A percentile compares a stretch with the other conserved stretches of the same genome.
Conservation (phyloP, 192 early-diverging fungal genomes). For the Chytriomyces confervae region DNA sequence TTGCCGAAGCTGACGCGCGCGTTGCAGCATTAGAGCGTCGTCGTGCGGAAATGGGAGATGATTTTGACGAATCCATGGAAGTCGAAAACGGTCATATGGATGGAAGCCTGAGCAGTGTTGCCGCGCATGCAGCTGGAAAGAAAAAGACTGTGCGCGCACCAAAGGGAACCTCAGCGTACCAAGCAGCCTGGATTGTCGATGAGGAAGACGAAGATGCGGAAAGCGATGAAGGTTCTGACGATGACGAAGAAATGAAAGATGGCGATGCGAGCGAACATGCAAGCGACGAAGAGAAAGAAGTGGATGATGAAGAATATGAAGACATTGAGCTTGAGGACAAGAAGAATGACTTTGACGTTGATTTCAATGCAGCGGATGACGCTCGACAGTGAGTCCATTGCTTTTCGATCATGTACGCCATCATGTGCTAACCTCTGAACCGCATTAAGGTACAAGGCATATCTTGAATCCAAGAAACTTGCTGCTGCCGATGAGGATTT, state of each 20-base stretch:
- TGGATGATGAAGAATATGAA: slow-evolving; percentile 61
- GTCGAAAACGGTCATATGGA: slow-evolving; percentile 19
- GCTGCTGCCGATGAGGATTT: slow-evolving; percentile 69
- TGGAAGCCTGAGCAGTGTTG: neutral
- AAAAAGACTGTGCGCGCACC: slow-evolving; percentile 70
- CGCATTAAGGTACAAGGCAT: slow-evolving; percentile 50
- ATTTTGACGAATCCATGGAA: slow-evolving; percentile 30
- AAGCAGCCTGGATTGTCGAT: slow-evolving; percentile 97
- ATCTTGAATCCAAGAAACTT: slow-evolving; percentile 67
- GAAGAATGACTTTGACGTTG: slow-evolving; percentile 42
- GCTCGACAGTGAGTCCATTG: slow-evolving; percentile 30
- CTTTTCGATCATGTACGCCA: neutral
- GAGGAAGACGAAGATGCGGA: slow-evolving; percentile 72
- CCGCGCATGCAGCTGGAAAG: neutral
- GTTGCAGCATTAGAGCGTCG: slow-evolving; percentile 30
- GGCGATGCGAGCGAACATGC: slow-evolving; percentile 49
- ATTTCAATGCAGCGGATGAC: slow-evolving; percentile 48
- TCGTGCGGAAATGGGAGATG: slow-evolving; percentile 25
- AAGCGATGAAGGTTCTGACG: slow-evolving; percentile 53
- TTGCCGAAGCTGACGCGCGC: slow-evolving; percentile 73
- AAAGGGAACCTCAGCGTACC: slow-evolving; percentile 95
- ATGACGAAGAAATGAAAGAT: slow-evolving; percentile 54
- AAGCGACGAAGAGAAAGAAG: slow-evolving; percentile 67
- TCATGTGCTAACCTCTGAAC: slow-evolving; percentile 12
- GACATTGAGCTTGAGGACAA: slow-evolving; percentile 53